Evolutionary conservation across 169 alveolate genomes (phyloP), one percentile per base, ranked within the genome.

Genomic region (Plasmodium ovale): DNA sequence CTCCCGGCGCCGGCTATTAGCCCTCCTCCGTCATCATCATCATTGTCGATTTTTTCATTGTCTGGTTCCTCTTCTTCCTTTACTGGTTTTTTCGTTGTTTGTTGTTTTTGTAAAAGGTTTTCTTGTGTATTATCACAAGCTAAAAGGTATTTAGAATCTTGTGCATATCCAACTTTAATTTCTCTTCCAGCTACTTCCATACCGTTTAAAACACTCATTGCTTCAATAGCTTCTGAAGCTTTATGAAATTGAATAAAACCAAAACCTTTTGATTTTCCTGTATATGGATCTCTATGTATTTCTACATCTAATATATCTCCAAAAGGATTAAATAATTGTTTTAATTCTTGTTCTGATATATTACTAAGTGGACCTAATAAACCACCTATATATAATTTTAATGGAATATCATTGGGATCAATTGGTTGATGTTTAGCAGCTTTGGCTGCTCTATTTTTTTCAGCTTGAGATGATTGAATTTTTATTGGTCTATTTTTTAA

Each of bases 401-500:
- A 88, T 33, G 98, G 98, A n/a, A 93, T 95, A 91, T 95, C 97
- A 39, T 94, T 95, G 14, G 96, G 98, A 87, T 95, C 96, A 82
- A 95, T 93, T 42, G 92, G 95, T 49, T 87, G 94, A 84, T 87
- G 97, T 92, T 97, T 98, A 21, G 98, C 97, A 0, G 99, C 99
- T 42, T 95, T 94, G 5, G 99, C 99, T 35, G 99, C 99, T 68
- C 99, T 94, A 93, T 98, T 98, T 92, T 98, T 98, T 92, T 98
- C 99, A 1, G 99, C 99, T 94, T 98, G 98, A 27, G 99, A 97
- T 19, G 99, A 97, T 87, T 97, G 98, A 31, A 98, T 98, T 6
- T 95, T 93, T 29, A 95, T 94, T 2, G 99, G 97, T 73, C 96
- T 96, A 19, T 99, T 99, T 87, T 95, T 94, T 51, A 97, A 84